These are phyloP conservation scores for Entonaema liquescens DNA, from an alignment of 495 filamentous ascomycete species.

Conservation along the genomic window DNA sequence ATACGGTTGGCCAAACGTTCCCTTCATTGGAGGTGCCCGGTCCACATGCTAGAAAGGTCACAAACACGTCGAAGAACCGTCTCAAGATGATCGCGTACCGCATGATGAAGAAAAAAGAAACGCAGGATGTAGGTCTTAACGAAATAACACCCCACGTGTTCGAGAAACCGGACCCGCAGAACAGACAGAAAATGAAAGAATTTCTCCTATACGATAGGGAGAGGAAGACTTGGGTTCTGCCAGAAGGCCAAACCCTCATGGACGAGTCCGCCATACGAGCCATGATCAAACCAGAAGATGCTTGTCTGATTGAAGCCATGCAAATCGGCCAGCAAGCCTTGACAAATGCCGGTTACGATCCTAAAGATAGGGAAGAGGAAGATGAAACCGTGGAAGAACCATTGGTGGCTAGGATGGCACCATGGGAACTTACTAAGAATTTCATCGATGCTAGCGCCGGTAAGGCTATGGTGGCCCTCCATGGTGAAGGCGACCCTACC, in stretches of 20 bases:
- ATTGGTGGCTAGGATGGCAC: slow-evolving; percentile 74
- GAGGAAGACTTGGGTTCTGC: slow-evolving; percentile 83
- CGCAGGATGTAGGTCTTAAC: slow-evolving; percentile 72
- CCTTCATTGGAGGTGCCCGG: slow-evolving; percentile 92
- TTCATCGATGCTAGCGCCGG: slow-evolving; percentile 92
- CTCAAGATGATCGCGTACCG: slow-evolving; percentile 95
- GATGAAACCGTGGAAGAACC: slow-evolving; percentile 74
- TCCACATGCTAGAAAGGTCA: slow-evolving; percentile 91
- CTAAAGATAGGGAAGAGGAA: slow-evolving; percentile 65
- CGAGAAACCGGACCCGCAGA: slow-evolving; percentile 91
- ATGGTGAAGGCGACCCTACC: slow-evolving; percentile 95
- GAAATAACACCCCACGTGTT: slow-evolving; percentile 90
- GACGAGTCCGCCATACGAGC: slow-evolving; percentile 78
- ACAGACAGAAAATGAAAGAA: slow-evolving; percentile 94
- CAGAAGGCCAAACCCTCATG: slow-evolving; percentile 72
- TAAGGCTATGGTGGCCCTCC: slow-evolving; percentile 95
- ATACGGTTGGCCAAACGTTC: slow-evolving; percentile 88
- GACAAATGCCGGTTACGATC: slow-evolving; percentile 76
- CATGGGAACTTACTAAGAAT: slow-evolving; percentile 94
- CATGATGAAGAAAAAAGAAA: slow-evolving; percentile 75
- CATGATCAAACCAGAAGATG: slow-evolving; percentile 94
- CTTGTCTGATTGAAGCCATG: slow-evolving; percentile 95
- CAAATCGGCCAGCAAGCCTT: slow-evolving; percentile 90
- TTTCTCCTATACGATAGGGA: slow-evolving; percentile 90
- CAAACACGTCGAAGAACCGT: slow-evolving; percentile 91